Evolutionary conservation across 176 grass and related monocot genomes (phyloP).

Genomic region (Carex littledalei): DNA sequence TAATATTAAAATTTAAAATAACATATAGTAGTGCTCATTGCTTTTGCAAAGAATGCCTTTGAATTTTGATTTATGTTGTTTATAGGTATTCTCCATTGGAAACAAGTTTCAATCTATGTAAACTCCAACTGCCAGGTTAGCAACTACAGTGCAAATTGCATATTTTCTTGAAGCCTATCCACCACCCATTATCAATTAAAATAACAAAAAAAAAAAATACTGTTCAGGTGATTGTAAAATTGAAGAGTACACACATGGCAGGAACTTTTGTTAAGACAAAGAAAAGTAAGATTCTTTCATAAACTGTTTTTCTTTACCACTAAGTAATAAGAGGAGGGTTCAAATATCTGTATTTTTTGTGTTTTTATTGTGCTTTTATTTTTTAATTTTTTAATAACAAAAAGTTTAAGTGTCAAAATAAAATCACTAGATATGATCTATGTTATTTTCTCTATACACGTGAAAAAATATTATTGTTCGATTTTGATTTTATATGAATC

Average conservation of each 20-base stretch:
- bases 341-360: too few species aligned
- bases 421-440: too few species aligned
- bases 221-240: constrained; percentile 70
- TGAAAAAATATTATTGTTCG: too few species aligned
- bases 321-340: too few species aligned
- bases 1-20: background rate
- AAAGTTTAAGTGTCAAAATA: too few species aligned
- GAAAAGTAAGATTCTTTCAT: constrained; percentile 51
- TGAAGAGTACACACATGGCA: constrained; percentile 88
- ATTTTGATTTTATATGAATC: too few species aligned
- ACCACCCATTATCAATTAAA: background rate
- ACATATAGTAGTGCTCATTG: background rate
- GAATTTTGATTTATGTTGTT: background rate
- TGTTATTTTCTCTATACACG: too few species aligned
- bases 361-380: too few species aligned
- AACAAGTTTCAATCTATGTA: constrained; percentile 65
- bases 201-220: background rate
- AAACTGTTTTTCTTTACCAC: background rate
- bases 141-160: background rate
- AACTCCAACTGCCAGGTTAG: constrained; percentile 64
- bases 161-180: background rate
- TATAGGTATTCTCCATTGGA: constrained; percentile 87
- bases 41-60: background rate
- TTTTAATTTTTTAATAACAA: too few species aligned
- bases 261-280: constrained; percentile 89